Base-by-base conservation (phyloP, 139 green algal species). In the Volvox reticuliferus region DNA sequence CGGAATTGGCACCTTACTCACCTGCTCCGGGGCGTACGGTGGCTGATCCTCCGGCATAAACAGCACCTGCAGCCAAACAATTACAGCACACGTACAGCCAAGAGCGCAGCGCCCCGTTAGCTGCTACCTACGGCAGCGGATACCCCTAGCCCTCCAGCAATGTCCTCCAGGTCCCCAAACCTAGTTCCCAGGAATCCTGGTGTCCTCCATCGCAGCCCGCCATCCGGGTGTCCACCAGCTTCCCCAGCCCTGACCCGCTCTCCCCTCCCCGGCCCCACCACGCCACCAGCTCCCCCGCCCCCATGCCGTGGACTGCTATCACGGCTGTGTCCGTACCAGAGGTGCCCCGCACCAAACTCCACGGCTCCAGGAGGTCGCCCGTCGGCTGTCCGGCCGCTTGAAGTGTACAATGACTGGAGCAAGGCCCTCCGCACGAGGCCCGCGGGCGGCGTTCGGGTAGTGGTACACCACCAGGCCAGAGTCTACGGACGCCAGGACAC, bases 321-420 rank as follows among this genome's bases (percentile, higher is more conserved):
- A 14, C 5, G 9, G 44, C 44, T 9, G 44, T 55, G 44, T 55
- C 44, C 44, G 9, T 55, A 55, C 78, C 92, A 97, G 87, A 1
- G 95, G 95, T 0, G 93, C 92, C 0, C 83, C 87, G 77, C 95
- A 96, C 65, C 86, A 81, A 21, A 90, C 44, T 19, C 26, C 22
- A 9, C 50, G 50, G 32, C 14, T 9, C 44, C 84, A 88, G 77
- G 3, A n/a, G 6, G 1, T 19, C 36, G 19, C 33, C 62, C 68
- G 86, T 26, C 16, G 2, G 9, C 55, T 44, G 50, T 94, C 69
- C n/a, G 28, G 85, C 21, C 85, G 85, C 85, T 82, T 89, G 69
- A 89, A 86, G 83, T 92, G 88, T 81, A 94, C 44, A 0, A 92
- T 79, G 17, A 94, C 88, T 19, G 89, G 89, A 20, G 65, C 61